Base-by-base conservation (phyloP, 805 yeast species). In the Saccharomycopsis amapae region DNA sequence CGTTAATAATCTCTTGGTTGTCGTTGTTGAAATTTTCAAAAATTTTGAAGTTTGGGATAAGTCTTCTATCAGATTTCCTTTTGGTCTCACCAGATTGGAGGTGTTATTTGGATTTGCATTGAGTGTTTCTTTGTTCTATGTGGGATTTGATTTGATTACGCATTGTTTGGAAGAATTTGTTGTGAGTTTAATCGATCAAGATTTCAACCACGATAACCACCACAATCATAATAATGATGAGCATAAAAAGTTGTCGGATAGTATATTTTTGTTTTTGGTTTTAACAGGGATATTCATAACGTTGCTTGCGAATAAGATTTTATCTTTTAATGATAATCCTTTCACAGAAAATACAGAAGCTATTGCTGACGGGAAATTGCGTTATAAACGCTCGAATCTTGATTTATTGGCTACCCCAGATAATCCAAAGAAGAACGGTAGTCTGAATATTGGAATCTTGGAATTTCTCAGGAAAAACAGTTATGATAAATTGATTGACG, bases 31-130 rank as follows among this genome's bases (percentile, higher is more conserved):
- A 49, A 72, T 87, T 10, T 74, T 90, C 75, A 74, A 86, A n/a
- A 93, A 89, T 58, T 90, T 90, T 62, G 94, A 86, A 53, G 94
- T 84, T 4, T 93, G 97, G 96, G 79, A 76, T 53, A 77, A 75
- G 46, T 76, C 89, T 5, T 84, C 95, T 1, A 68, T 93, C 26
- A 79, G 80, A 12, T 84, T 79, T 53, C 98, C 98, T 0, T 90
- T 90, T 68, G 98, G 97, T 0, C 67, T 90, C 22, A 95, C 94
- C n/a, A 71, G 98, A 48, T 71, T 85, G 13, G 96, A 90, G 58
- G 94, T 90, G 0, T 65, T 90, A 15, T 79, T 84, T 38, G 94
- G 95, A 2, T 89, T 89, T 66, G 95, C 94, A 0, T 67, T 88
- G 36, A 78, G 93, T 13, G 81, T 90, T 1, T 81, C 95, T 1